Percentiles rank a stretch among this genome's conserved stretches.
Evolutionary conservation across 352 stramenopile species (phyloP).

Genomic region (Phytophthora parvispora): DNA sequence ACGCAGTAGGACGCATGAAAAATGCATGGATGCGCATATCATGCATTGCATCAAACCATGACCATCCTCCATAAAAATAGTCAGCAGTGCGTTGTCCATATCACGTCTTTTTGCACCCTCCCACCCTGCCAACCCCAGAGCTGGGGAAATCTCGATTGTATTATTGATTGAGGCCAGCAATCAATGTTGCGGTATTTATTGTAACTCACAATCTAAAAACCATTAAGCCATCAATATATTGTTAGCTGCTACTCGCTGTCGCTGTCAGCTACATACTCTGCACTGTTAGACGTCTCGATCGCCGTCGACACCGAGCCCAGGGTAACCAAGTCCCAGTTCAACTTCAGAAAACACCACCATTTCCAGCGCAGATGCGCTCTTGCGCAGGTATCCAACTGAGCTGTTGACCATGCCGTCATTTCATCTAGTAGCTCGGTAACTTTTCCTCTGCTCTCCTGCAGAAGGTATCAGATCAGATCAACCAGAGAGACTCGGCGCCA

Average conservation of each 20-base stretch:
- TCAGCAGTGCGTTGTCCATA: too few relatives aligned
- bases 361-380: neutral
- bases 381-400: neutral
- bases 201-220: neutral
- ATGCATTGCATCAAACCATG: too few relatives aligned
- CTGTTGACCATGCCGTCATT: slow-evolving; percentile 3
- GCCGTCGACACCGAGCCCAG: neutral
- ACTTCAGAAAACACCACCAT: neutral
- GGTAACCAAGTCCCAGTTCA: neutral
- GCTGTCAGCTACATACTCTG: neutral
- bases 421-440: neutral
- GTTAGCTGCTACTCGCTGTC: neutral
- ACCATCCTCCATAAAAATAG: too few relatives aligned
- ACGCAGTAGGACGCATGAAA: too few relatives aligned
- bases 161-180: neutral
- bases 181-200: neutral
- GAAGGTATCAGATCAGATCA: slow-evolving; percentile 13
- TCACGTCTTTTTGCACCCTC: too few relatives aligned
- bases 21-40: too few relatives aligned
- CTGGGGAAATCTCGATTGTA: neutral
- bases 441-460: neutral
- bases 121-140: too few relatives aligned
- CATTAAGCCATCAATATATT: neutral
- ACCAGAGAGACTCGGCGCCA: neutral
- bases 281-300: neutral